Base-by-base conservation (phyloP, 805 yeast species). In the Wickerhamiella cacticola region DNA sequence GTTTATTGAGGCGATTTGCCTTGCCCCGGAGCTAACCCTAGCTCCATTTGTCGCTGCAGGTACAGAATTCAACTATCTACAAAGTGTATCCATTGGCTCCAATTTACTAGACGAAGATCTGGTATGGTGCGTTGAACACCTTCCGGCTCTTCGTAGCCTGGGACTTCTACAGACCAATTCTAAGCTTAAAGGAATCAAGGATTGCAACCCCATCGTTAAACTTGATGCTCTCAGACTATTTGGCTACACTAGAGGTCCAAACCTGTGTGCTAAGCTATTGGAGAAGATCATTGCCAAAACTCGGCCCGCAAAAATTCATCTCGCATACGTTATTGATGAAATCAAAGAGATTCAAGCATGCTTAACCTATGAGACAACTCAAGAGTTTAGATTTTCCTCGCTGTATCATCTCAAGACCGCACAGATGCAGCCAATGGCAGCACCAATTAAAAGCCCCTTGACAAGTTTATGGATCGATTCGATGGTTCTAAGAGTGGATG, bases 101-200 rank as follows among this genome's bases (percentile, higher is more conserved):
- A 15, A 10, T 13, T 10, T 31, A 31, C 19, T 31, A 15, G 36
- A 31, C 19, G 21, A 31, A 18, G 36, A 31, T n/a, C 36, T 31
- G 7, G 36, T n/a, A 10, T 39, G 42, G 42, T 39, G 42, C 29
- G 19, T 39, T 13, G 42, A 39, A n/a, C 3, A 21, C 19, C 29
- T 39, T 2, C 21, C 21, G 15, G 29, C 8, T 7, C 42, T 39
- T 23, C 5, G 2, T 5, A n/a, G 13, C 12, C 42, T 39, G 4
- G 3, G 13, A 3, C 16, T 39, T 28, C n/a, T 23, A 3, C 42
- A 39, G 24, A 39, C 42, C 5, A 15, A 12, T 7, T 5, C 8
- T 5, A 10, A 31, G 18, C 4, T 31, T 9, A 4, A 3, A 10
- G 36, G 36, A 31, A 19, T 31, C 19, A 15, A 4, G 3, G 4